These are phyloP conservation scores for Aspergillus pseudoterreus DNA, from an alignment of 2,329 filamentous ascomycete genomes.

Conservation along the genomic window DNA sequence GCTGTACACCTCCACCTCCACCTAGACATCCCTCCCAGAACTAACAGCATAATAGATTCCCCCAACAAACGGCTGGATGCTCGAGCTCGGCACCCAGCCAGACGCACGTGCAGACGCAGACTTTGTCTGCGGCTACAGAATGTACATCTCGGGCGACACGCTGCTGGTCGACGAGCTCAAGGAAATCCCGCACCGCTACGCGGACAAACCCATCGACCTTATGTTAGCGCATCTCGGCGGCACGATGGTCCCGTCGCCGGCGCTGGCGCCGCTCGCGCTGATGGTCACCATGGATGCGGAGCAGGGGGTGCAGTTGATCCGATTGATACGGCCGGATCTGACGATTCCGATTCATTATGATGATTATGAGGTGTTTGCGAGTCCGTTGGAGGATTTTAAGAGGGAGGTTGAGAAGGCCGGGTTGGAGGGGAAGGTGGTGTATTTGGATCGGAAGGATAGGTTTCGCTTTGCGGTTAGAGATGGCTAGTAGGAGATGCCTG, in stretches of 20 bases:
- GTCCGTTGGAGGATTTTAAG: conserved; percentile 59
- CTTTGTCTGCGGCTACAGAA: conserved; percentile 52
- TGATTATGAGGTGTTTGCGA: conserved; percentile 61
- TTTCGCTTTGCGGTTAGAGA: conserved; percentile 51
- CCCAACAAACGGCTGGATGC: not conserved
- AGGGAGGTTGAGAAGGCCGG: conserved; percentile 52
- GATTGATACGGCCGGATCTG: conserved; percentile 57
- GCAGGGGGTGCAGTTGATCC: conserved; percentile 59
- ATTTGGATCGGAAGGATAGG: conserved; percentile 57
- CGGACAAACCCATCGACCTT: conserved; percentile 55
- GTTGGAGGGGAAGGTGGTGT: conserved; percentile 53
- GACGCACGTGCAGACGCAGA: conserved; percentile 3
- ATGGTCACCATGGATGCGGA: conserved; percentile 69
- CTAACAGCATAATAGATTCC: not conserved
- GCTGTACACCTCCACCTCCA: not conserved
- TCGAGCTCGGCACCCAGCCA: not conserved
- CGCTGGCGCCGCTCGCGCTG: conserved; percentile 55
- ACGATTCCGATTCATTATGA: conserved; percentile 64
- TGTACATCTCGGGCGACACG: conserved; percentile 67
- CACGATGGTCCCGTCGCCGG: conserved; percentile 60
- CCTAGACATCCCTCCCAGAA: not conserved
- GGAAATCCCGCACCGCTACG: conserved; percentile 56
- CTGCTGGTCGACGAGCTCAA: conserved; percentile 60
- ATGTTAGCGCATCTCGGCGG: conserved; percentile 66
- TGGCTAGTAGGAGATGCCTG: no score